A percentile compares a stretch with the other conserved stretches of the same genome.
Evolutionary conservation across 1,284 basidiomycete species (phyloP).

Genomic region (Butyriboletus appendiculatus): DNA sequence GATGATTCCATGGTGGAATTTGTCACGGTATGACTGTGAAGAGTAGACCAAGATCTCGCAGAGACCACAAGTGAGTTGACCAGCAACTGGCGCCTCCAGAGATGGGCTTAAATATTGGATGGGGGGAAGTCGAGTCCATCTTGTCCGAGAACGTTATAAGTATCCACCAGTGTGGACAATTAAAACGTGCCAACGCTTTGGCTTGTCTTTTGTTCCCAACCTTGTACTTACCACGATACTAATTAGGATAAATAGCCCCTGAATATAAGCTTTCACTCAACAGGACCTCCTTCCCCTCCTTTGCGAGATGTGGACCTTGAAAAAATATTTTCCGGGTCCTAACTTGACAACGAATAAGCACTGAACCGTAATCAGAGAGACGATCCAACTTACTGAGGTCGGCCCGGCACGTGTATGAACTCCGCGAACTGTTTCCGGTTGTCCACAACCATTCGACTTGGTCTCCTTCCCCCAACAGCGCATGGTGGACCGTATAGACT

Average conservation of each 20-base stretch:
- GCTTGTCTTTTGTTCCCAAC: slow-evolving; percentile 25
- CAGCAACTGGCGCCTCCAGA: slow-evolving; percentile 27
- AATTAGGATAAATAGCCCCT: slow-evolving; percentile 20
- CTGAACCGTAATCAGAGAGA: not conserved
- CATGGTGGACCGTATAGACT: not conserved
- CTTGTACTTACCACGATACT: not conserved
- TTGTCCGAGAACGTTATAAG: slow-evolving; percentile 2
- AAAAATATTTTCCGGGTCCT: not conserved
- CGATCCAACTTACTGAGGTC: no score
- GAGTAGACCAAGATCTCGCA: slow-evolving; percentile 17
- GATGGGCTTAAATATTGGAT: slow-evolving; percentile 6
- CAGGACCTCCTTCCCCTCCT: not conserved
- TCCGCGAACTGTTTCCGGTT: not conserved
- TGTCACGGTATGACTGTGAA: not conserved
- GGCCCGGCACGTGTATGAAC: not conserved
- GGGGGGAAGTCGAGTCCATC: not conserved
- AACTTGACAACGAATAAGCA: not conserved
- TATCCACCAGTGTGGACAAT: slow-evolving; percentile 19
- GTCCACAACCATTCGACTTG: not conserved
- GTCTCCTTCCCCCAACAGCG: not conserved
- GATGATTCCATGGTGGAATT: slow-evolving; percentile 37
- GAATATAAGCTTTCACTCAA: not conserved
- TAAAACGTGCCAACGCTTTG: slow-evolving; percentile 3
- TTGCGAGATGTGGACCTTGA: not conserved
- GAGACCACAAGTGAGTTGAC: slow-evolving; percentile 18